Conservation (phyloP, 257 asterid genomes). For the Solanum commersonii region DNA sequence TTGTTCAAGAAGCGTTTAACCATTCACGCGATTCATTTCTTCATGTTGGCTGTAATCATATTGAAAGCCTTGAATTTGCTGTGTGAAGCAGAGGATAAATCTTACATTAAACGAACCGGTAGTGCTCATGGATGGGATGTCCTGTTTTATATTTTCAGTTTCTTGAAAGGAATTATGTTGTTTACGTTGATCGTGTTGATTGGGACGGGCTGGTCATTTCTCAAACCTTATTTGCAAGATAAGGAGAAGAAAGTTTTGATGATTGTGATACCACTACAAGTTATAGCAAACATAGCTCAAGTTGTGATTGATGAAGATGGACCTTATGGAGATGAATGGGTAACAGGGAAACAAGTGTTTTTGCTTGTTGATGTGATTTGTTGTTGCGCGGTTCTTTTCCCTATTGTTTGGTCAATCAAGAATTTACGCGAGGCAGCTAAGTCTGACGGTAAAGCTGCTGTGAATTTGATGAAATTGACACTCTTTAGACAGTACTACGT, state of each 20-base stretch:
- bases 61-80: conserved; percentile 55
- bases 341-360: conserved; percentile 73
- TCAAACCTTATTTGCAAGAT: conserved; percentile 81
- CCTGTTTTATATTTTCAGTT: conserved; percentile 59
- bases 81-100: conserved; percentile 82
- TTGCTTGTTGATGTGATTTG: conserved; percentile 74
- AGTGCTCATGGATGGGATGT: conserved; percentile 87
- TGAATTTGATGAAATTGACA: conserved; percentile 82
- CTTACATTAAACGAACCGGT: conserved; percentile 54
- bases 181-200: conserved; percentile 70
- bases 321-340: conserved; percentile 66
- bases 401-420: conserved; percentile 90
- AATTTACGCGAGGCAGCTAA: conserved; percentile 78
- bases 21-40: conserved; percentile 53
- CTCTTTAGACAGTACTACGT: conserved; percentile 71
- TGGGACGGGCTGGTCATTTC: conserved; percentile 86
- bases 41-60: conserved; percentile 61
- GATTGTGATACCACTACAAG: conserved; percentile 75
- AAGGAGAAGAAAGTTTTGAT: conserved; percentile 83
- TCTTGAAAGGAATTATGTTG: conserved; percentile 56
- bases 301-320: conserved; percentile 74
- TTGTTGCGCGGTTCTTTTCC: conserved; percentile 76
- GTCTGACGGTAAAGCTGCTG: conserved; percentile 86
- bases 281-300: conserved; percentile 78
- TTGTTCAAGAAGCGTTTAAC: conserved; percentile 54